Evolutionary conservation across 352 stramenopile species (phyloP).

Genomic region (Thraustotheca clavata): DNA sequence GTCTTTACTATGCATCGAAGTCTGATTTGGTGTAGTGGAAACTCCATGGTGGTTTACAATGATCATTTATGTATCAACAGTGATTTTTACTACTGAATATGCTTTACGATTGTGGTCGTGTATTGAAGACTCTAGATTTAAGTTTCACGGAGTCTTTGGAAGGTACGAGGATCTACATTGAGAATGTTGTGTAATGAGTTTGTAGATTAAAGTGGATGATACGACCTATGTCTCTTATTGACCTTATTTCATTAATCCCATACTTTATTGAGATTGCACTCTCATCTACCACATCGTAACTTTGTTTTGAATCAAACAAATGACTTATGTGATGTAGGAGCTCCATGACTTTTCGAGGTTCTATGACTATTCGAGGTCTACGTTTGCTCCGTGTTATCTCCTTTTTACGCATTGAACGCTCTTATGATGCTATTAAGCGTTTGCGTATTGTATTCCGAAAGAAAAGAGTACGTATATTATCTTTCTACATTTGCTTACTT

Average conservation of each 20-base stretch:
- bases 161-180: slow-evolving; percentile 27
- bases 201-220: slow-evolving; percentile 67
- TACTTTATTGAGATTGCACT: slow-evolving; percentile 67
- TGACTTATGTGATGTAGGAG: slow-evolving; percentile 25
- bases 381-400: slow-evolving; percentile 70
- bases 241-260: slow-evolving; percentile 59
- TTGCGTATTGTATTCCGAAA: slow-evolving; percentile 58
- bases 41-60: slow-evolving; percentile 55
- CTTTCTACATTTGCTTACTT: not conserved
- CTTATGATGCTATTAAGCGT: slow-evolving; percentile 71
- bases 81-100: slow-evolving; percentile 71
- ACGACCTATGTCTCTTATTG: slow-evolving; percentile 70
- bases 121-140: slow-evolving; percentile 61
- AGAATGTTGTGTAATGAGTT: not conserved
- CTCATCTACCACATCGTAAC: slow-evolving; percentile 38
- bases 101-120: slow-evolving; percentile 69
- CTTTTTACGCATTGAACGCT: slow-evolving; percentile 67
- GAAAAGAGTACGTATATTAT: slow-evolving; percentile 30
- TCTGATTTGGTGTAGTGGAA: not conserved
- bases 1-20: not conserved
- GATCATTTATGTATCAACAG: slow-evolving; percentile 69
- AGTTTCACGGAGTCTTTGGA: slow-evolving; percentile 35
- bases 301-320: not conserved
- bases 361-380: slow-evolving; percentile 61
- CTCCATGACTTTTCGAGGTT: slow-evolving; percentile 33